Evolutionary conservation across 78 protist species (phyloP).

Genomic region (Dictyostelium capitatum): DNA sequence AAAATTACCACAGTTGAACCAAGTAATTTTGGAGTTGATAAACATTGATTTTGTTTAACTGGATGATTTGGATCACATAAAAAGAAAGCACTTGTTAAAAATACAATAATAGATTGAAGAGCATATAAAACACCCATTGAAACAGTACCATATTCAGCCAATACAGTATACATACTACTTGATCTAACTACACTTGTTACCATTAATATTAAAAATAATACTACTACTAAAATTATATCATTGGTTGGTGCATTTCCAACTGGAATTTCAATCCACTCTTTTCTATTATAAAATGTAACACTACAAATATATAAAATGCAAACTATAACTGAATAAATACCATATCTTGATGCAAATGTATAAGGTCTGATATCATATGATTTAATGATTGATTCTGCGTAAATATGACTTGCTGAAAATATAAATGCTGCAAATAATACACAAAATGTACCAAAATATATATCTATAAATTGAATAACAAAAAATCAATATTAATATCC

Average conservation of each 20-base stretch:
- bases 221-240: neutral
- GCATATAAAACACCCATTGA: conserved; percentile 65
- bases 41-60: conserved; percentile 42
- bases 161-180: conserved; percentile 33
- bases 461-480: neutral
- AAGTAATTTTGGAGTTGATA: conserved; percentile 22
- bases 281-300: conserved; percentile 40
- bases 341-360: conserved; percentile 44
- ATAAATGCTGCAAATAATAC: conserved; percentile 58
- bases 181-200: conserved; percentile 30
- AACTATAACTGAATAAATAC: conserved; percentile 16
- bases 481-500: neutral
- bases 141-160: conserved; percentile 51
- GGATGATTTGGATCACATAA: conserved; percentile 70
- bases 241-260: neutral
- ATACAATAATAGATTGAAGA: conserved; percentile 51
- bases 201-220: conserved; percentile 5
- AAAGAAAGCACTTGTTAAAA: conserved; percentile 28
- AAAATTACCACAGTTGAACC: conserved; percentile 42
- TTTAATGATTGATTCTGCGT: conserved; percentile 11
- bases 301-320: conserved; percentile 30
- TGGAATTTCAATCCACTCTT: conserved; percentile 35
- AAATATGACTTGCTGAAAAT: conserved; percentile 61
- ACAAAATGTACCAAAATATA: conserved; percentile 17
- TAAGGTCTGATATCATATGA: conserved; percentile 33